Evolutionary conservation across 257 asterid genomes (phyloP).

Genomic region (Knoxia roxburghii): DNA sequence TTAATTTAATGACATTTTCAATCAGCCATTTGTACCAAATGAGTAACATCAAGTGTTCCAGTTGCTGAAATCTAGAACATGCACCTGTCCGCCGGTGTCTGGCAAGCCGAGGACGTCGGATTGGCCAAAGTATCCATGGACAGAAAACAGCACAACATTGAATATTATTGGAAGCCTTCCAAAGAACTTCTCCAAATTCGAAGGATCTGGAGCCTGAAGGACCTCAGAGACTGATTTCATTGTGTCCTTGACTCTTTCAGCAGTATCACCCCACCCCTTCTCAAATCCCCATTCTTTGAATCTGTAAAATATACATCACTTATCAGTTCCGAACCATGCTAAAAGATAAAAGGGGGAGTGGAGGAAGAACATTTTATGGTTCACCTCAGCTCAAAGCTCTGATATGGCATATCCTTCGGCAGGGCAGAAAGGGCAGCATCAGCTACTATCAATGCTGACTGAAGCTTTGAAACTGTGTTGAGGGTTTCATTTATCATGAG

Average conservation of each 20-base stretch:
- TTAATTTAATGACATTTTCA: constrained; percentile 6
- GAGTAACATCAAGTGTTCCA: background rate
- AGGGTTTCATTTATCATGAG: constrained; percentile 81
- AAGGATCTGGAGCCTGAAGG: constrained; percentile 84
- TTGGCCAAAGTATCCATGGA: constrained; percentile 92
- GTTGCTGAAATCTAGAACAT: background rate
- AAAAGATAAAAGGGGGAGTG: background rate
- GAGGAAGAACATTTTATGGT: constrained; percentile 1
- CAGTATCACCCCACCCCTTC: constrained; percentile 90
- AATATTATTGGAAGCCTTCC: constrained; percentile 73
- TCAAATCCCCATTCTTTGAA: constrained; percentile 89
- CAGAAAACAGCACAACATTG: constrained; percentile 70
- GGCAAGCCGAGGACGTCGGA: constrained; percentile 90
- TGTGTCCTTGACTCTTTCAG: constrained; percentile 65
- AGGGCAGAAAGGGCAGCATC: constrained; percentile 55
- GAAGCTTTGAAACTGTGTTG: constrained; percentile 63
- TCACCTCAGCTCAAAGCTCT: constrained; percentile 74
- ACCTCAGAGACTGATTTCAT: constrained; percentile 74
- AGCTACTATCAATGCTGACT: constrained; percentile 61
- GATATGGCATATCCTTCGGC: constrained; percentile 65
- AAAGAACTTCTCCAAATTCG: constrained; percentile 49
- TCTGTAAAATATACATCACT: constrained; percentile 30
- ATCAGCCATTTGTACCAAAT: background rate
- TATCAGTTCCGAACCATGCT: background rate
- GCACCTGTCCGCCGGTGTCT: constrained; percentile 96